Percentiles rank a stretch among this genome's conserved stretches.
Evolutionary conservation across 2,329 filamentous ascomycete species (phyloP).

Genomic region (Myriosclerotinia scirpicola): DNA sequence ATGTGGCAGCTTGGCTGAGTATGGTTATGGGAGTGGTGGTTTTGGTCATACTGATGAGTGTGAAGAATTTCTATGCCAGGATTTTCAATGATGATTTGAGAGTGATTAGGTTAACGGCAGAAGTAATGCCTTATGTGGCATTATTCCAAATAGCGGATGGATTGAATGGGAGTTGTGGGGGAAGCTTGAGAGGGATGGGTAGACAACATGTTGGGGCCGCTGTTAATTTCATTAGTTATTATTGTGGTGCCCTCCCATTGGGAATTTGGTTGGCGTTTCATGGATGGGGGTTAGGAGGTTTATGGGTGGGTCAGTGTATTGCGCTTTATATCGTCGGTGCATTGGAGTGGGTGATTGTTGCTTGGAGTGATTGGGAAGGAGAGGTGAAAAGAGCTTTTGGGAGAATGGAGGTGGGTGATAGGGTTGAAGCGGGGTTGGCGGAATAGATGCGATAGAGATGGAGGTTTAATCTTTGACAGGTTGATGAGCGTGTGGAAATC

Average conservation of each 20-base stretch:
- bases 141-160: conserved; percentile 90
- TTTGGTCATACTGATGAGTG: conserved; percentile 66
- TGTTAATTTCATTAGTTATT: conserved; percentile 82
- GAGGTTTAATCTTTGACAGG: conserved; percentile 23
- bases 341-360: conserved; percentile 78
- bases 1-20: conserved; percentile 72
- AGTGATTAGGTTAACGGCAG: conserved; percentile 70
- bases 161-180: conserved; percentile 80
- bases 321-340: conserved; percentile 77
- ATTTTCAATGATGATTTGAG: conserved; percentile 78
- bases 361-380: conserved; percentile 71
- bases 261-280: conserved; percentile 84
- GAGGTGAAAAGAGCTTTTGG: conserved; percentile 71
- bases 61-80: conserved; percentile 70
- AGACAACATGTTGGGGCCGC: conserved; percentile 80
- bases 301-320: conserved; percentile 84
- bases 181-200: conserved; percentile 79
- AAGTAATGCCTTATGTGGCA: conserved; percentile 82
- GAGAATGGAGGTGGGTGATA: conserved; percentile 58
- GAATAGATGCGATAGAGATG: not conserved
- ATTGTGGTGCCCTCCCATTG: conserved; percentile 75
- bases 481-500: not conserved
- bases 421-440: conserved; percentile 28
- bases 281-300: conserved; percentile 75
- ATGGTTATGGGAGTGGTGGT: conserved; percentile 67